Conservation (phyloP, 164 flowering plant species). For the Vitis amurensis region DNA sequence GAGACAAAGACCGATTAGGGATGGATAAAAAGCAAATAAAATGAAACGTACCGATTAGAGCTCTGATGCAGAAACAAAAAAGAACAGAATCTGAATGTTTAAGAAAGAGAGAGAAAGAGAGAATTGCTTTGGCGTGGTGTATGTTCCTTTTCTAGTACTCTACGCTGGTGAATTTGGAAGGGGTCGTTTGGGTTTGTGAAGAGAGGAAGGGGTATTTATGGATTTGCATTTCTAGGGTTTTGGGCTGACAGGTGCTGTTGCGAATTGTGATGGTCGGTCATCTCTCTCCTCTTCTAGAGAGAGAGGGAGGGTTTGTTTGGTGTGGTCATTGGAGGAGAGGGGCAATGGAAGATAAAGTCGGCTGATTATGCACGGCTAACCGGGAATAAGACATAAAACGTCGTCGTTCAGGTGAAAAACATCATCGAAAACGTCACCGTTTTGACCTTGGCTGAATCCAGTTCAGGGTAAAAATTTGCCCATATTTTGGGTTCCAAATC, state of each 20-base stretch:
- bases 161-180: not conserved
- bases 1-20: not conserved
- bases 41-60: slow-evolving; percentile 27
- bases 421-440: no score
- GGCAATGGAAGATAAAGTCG: not conserved
- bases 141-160: not conserved
- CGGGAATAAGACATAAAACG: not conserved
- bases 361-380: not conserved
- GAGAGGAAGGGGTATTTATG: slow-evolving; percentile 18
- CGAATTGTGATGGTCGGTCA: not conserved
- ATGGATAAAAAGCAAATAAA: not conserved
- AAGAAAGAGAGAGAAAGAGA: slow-evolving; percentile 7
- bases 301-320: not conserved
- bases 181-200: not conserved
- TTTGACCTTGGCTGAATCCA: no score
- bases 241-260: not conserved
- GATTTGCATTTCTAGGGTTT: slow-evolving; percentile 17
- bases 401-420: not conserved
- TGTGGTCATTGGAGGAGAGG: not conserved
- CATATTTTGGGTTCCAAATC: no score
- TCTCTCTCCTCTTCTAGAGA: slow-evolving; percentile 5
- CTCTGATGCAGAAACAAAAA: slow-evolving; percentile 14
- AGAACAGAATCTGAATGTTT: slow-evolving; percentile 14
- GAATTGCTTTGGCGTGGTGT: not conserved
- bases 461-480: no score